Evolutionary conservation across 768 basidiomycete species (phyloP).

Genomic region (Glaciozyma antarctica): DNA sequence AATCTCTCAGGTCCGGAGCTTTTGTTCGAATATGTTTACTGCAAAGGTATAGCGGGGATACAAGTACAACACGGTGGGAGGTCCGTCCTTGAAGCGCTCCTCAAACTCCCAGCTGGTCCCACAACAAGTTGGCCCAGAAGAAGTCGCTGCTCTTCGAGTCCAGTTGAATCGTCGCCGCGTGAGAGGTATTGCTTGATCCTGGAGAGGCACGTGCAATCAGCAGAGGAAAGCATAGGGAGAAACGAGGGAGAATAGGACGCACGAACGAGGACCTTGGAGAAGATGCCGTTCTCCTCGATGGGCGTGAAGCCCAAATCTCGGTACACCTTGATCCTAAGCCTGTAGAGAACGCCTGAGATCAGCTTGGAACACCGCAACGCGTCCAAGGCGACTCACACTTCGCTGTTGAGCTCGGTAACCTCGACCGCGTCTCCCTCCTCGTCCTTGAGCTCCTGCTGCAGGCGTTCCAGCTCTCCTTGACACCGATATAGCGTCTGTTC

Average conservation of each 20-base stretch:
- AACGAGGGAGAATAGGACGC: neutral
- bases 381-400: slow-evolving; percentile 12
- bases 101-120: slow-evolving; percentile 6
- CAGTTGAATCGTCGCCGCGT: slow-evolving; percentile 22
- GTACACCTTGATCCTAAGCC: slow-evolving; percentile 25
- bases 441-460: slow-evolving; percentile 26
- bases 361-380: neutral
- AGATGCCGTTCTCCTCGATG: slow-evolving; percentile 19
- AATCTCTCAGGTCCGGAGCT: no score
- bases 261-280: slow-evolving; percentile 28
- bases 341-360: neutral
- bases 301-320: slow-evolving; percentile 30
- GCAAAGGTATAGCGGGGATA: no score
- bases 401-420: slow-evolving; percentile 16
- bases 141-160: slow-evolving; percentile 14
- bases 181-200: slow-evolving; percentile 16
- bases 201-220: neutral
- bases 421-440: slow-evolving; percentile 27
- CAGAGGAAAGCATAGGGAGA: neutral
- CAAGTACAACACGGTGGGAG: no score
- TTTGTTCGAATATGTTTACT: no score
- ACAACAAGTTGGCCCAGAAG: slow-evolving; percentile 24
- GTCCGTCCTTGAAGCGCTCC: no score
- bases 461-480: slow-evolving; percentile 22
- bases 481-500: slow-evolving; percentile 18